Conservation (phyloP, 495 filamentous ascomycete genomes). For the Penicillium bialowiezense region DNA sequence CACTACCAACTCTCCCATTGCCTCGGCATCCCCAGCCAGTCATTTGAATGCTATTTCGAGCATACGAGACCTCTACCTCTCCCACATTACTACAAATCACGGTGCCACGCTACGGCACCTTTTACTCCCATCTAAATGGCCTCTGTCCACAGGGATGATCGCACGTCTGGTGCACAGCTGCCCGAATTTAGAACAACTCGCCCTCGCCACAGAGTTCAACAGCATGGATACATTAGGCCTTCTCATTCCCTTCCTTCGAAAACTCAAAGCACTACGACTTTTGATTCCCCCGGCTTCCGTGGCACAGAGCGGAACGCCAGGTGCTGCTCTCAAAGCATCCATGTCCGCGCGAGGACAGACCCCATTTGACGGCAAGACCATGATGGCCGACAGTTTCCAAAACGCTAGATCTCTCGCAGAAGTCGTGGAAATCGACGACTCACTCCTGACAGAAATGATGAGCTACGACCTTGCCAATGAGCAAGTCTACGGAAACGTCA, state of each 20-base stretch:
- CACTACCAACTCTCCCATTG: constrained; percentile 19
- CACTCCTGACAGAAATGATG: constrained; percentile 30
- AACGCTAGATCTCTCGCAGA: constrained; percentile 29
- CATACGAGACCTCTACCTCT: constrained; percentile 45
- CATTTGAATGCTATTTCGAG: constrained; percentile 21
- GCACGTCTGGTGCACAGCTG: constrained; percentile 50
- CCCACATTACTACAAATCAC: constrained; percentile 45
- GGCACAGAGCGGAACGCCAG: constrained; percentile 2
- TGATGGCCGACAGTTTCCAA: constrained; percentile 9
- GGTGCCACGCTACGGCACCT: constrained; percentile 53
- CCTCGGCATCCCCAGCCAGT: constrained; percentile 24
- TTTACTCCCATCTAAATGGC: constrained; percentile 56
- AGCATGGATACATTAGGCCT: constrained; percentile 43
- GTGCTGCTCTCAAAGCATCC: background rate
- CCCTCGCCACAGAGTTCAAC: constrained; percentile 42
- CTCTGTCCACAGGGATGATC: constrained; percentile 46
- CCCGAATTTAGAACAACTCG: constrained; percentile 59
- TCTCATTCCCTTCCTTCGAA: constrained; percentile 48
- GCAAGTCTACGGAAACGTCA: constrained; percentile 32
- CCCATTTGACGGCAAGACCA: background rate
- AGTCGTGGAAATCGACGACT: constrained; percentile 39
- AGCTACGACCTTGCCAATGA: constrained; percentile 33
- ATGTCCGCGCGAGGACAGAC: background rate
- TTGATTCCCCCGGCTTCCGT: constrained; percentile 33
- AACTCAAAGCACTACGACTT: constrained; percentile 42